phyloP scores from a whole-genome alignment of 768 basidiomycete species.

The Plicaturopsis crispa region DNA sequence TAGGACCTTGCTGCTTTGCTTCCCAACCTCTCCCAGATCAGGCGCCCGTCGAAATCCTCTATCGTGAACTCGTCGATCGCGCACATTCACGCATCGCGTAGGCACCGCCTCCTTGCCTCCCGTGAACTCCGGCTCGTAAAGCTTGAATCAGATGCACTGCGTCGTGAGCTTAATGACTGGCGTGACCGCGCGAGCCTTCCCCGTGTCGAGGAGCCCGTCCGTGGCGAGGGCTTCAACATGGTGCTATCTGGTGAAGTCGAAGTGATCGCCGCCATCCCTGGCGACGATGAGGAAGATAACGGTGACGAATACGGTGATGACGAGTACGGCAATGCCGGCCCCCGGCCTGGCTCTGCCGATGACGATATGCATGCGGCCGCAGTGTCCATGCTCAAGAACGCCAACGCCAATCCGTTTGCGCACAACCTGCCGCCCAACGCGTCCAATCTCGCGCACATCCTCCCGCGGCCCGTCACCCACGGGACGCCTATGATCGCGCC shows the following conservation, averaged over 20 bases:
- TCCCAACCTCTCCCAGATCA: constrained; percentile 84
- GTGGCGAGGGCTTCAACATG: constrained; percentile 67
- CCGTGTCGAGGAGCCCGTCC: constrained; percentile 63
- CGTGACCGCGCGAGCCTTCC: constrained; percentile 69
- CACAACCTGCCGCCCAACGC: constrained; percentile 24
- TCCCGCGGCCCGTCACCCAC: constrained; percentile 17
- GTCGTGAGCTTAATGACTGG: constrained; percentile 92
- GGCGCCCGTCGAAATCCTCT: constrained; percentile 91
- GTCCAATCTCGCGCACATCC: constrained; percentile 17
- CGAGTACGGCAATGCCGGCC: constrained; percentile 32
- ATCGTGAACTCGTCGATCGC: constrained; percentile 96
- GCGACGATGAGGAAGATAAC: constrained; percentile 48
- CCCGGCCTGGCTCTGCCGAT: constrained; percentile 17
- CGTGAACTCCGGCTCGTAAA: constrained; percentile 76
- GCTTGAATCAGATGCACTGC: constrained; percentile 77
- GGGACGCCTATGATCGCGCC: constrained; percentile 38
- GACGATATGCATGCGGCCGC: constrained; percentile 25
- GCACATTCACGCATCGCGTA: constrained; percentile 75
- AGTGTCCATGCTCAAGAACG: constrained; percentile 27
- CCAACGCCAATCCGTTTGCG: constrained; percentile 25
- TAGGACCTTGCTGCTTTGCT: constrained; percentile 89
- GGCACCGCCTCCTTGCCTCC: constrained; percentile 75
- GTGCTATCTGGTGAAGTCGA: constrained; percentile 67
- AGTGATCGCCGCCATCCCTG: constrained; percentile 47
- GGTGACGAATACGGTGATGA: constrained; percentile 23